phyloP scores from a whole-genome alignment of 306 rosid genomes.

The Vigna unguiculata region DNA sequence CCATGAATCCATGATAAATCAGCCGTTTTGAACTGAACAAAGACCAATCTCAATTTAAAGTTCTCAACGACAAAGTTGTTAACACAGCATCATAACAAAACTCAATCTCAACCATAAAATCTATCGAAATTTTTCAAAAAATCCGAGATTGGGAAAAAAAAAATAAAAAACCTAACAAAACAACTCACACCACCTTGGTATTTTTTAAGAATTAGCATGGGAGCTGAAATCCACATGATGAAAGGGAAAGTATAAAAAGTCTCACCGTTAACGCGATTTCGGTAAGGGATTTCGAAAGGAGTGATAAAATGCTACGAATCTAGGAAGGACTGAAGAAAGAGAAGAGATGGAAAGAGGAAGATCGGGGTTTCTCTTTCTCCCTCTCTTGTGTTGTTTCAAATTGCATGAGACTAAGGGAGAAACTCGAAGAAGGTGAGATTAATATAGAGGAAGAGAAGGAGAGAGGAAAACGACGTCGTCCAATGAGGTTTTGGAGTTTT shows the following conservation, averaged over 20 bases:
- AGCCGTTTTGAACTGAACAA: slow-evolving; percentile 30
- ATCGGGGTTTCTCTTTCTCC: slow-evolving; percentile 24
- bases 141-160: background rate
- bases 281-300: slow-evolving; percentile 6
- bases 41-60: background rate
- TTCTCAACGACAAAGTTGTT: background rate
- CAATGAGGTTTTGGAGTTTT: background rate
- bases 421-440: background rate
- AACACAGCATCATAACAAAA: background rate
- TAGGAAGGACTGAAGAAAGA: slow-evolving; percentile 38
- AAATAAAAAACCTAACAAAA: slow-evolving; percentile 17
- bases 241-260: background rate
- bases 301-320: slow-evolving; percentile 21
- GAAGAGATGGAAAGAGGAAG: slow-evolving; percentile 47
- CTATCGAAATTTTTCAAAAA: background rate
- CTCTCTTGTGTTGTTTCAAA: slow-evolving; percentile 19
- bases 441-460: background rate
- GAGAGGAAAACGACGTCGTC: slow-evolving; percentile 39
- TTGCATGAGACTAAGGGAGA: background rate
- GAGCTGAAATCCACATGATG: slow-evolving; percentile 11
- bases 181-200: background rate
- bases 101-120: background rate
- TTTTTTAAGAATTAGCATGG: background rate
- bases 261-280: slow-evolving; percentile 27
- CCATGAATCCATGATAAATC: background rate